Percentiles rank a stretch among this genome's conserved stretches.
Conservation (phyloP, 441 rosid species). For the Dalechampia spathulata region DNA sequence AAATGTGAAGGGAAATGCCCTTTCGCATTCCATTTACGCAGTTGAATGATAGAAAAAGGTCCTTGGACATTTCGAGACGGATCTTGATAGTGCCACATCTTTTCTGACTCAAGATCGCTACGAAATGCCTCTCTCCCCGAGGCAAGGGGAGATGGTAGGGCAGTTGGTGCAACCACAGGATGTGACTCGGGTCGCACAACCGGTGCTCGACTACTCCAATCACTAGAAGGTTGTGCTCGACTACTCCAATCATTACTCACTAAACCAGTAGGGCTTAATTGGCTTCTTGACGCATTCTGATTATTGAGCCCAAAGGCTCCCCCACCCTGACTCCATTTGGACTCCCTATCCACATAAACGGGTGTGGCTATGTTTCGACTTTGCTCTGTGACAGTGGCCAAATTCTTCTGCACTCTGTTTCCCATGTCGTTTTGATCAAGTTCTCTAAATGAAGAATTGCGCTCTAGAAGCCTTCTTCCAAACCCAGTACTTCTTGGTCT, state of each 20-base stretch:
- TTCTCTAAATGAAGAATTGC: slow-evolving; percentile 25
- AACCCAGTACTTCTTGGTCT: slow-evolving; percentile 28
- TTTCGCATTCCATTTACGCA: slow-evolving; percentile 87
- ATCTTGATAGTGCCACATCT: slow-evolving; percentile 86
- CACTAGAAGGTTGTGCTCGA: slow-evolving; percentile 6
- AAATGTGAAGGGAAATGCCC: slow-evolving; percentile 85
- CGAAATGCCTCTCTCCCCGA: slow-evolving; percentile 33
- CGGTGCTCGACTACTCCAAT: slow-evolving; percentile 18
- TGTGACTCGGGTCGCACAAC: slow-evolving; percentile 22
- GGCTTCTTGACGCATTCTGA: slow-evolving; percentile 26
- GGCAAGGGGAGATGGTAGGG: slow-evolving; percentile 29
- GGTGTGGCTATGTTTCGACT: slow-evolving; percentile 21
- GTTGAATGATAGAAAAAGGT: slow-evolving; percentile 84
- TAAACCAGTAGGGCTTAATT: slow-evolving; percentile 25
- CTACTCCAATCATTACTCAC: not conserved
- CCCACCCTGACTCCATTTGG: slow-evolving; percentile 23
- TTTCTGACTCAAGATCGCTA: slow-evolving; percentile 58
- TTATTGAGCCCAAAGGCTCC: slow-evolving; percentile 20
- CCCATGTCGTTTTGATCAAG: slow-evolving; percentile 31
- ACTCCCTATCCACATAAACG: slow-evolving; percentile 24
- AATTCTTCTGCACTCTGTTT: slow-evolving; percentile 27
- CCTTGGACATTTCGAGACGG: slow-evolving; percentile 94
- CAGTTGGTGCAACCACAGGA: slow-evolving; percentile 29
- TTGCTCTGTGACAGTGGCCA: slow-evolving; percentile 27
- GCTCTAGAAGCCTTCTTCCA: slow-evolving; percentile 27